Conservation (phyloP, 345 rosid genomes). For the Raphanus raphanistrum region DNA sequence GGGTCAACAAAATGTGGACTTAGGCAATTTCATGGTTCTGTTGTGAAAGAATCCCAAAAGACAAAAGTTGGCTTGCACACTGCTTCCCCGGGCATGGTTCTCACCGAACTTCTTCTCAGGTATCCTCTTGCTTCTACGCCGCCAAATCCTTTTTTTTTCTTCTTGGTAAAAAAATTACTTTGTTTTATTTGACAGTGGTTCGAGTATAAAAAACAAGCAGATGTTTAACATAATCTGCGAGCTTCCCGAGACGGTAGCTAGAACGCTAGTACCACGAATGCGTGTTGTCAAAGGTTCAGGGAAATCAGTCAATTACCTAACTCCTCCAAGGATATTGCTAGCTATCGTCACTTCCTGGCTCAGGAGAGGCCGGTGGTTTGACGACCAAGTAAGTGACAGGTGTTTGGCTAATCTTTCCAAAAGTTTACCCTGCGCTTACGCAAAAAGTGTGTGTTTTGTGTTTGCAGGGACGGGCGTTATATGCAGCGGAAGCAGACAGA, state of each 20-base stretch:
- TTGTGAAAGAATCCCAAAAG: constrained; percentile 73
- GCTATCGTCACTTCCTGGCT: constrained; percentile 92
- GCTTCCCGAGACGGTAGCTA: constrained; percentile 95
- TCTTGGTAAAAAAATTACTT: background rate
- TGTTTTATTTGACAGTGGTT: constrained; percentile 57
- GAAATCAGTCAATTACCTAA: constrained; percentile 72
- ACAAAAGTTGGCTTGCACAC: constrained; percentile 90
- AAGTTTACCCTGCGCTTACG: background rate
- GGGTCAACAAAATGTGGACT: constrained; percentile 98
- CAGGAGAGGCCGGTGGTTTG: constrained; percentile 92
- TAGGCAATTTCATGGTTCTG: constrained; percentile 84
- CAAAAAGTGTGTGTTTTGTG: background rate
- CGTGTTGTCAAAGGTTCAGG: constrained; percentile 82
- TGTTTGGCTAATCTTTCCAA: background rate
- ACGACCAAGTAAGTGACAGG: constrained; percentile 67
- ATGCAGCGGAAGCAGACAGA: constrained; percentile 89
- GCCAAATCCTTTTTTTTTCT: background rate
- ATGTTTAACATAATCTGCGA: constrained; percentile 94
- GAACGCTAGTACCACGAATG: constrained; percentile 89
- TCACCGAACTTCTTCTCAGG: constrained; percentile 91
- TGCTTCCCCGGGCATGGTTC: constrained; percentile 98
- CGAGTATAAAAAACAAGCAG: constrained; percentile 70
- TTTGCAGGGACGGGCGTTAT: constrained; percentile 78
- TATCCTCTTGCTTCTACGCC: constrained; percentile 16
- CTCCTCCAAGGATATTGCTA: constrained; percentile 92